These are phyloP conservation scores for Millerago galiae DNA, from an alignment of 805 yeast species.

Conservation along the genomic window DNA sequence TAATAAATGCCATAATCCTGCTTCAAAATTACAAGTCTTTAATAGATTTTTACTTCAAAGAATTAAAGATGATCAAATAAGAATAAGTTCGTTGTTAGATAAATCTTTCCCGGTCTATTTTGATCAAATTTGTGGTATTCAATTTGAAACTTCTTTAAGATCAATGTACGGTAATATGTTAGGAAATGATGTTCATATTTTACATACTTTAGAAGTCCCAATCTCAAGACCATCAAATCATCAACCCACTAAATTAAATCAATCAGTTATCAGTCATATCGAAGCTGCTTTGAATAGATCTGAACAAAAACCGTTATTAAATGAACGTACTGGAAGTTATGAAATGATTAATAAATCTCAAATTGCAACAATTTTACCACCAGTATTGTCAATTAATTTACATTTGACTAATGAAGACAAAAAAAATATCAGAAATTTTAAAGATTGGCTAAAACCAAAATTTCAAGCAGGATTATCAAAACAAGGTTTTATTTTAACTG, in stretches of 20 bases:
- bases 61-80: slow-evolving; percentile 43
- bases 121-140: slow-evolving; percentile 34
- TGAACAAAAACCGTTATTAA: slow-evolving; percentile 43
- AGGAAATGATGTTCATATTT: slow-evolving; percentile 5
- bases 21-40: slow-evolving; percentile 39
- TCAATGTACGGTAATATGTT: slow-evolving; percentile 20
- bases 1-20: slow-evolving; percentile 18
- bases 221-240: slow-evolving; percentile 16
- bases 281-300: slow-evolving; percentile 54
- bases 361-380: slow-evolving; percentile 51
- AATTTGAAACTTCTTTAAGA: slow-evolving; percentile 35
- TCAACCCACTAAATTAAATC: slow-evolving; percentile 24
- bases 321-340: slow-evolving; percentile 43
- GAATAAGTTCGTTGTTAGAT: slow-evolving; percentile 17
- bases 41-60: slow-evolving; percentile 52
- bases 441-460: slow-evolving; percentile 56
- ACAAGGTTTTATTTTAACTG: slow-evolving; percentile 8
- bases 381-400: slow-evolving; percentile 56
- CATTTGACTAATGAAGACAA: slow-evolving; percentile 50
- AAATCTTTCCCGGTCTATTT: slow-evolving; percentile 7
- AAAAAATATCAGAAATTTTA: slow-evolving; percentile 40
- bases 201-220: slow-evolving; percentile 17
- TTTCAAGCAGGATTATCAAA: slow-evolving; percentile 43
- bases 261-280: slow-evolving; percentile 46
- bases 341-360: slow-evolving; percentile 51